Conservation (phyloP, 805 yeast genomes). For the Myxozyma nipponensis region DNA sequence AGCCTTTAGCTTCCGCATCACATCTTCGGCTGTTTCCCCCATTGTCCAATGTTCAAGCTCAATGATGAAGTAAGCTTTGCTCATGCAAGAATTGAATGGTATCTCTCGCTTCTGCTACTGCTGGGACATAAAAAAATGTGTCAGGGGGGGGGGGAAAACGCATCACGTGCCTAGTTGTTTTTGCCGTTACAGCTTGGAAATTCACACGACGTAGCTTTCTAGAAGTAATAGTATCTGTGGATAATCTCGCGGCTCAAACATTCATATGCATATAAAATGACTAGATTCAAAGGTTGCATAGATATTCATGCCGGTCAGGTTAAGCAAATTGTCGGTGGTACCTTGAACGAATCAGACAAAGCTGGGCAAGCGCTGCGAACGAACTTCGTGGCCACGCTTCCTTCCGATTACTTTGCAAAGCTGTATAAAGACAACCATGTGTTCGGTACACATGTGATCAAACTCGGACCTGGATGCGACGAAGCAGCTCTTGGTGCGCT, state of each 20-base stretch:
- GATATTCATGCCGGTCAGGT: slow-evolving; percentile 94
- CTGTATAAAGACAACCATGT: slow-evolving; percentile 60
- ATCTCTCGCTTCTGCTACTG: no score
- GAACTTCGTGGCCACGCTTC: slow-evolving; percentile 72
- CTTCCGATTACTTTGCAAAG: slow-evolving; percentile 70
- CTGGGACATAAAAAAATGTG: no score
- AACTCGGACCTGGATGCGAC: slow-evolving; percentile 81
- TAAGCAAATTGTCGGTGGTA: slow-evolving; percentile 95
- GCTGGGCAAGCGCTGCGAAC: slow-evolving; percentile 48
- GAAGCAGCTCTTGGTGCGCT: slow-evolving; percentile 77
- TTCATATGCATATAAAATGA: no score
- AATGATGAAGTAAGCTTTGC: no score
- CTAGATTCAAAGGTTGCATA: slow-evolving; percentile 80
- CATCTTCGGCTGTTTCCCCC: slow-evolving; percentile 22
- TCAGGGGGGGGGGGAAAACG: not conserved
- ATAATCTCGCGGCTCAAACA: no score
- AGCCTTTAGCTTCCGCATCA: slow-evolving; percentile 15
- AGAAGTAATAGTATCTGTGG: no score
- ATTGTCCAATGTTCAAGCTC: not conserved
- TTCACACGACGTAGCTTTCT: no score
- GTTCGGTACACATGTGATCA: slow-evolving; percentile 85
- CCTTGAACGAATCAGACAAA: slow-evolving; percentile 58
- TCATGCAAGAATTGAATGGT: no score
- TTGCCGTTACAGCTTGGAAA: not conserved
- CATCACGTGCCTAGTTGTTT: not conserved